phyloP scores from a whole-genome alignment of 2,329 filamentous ascomycete genomes.

The Xylariaceae sp. region DNA sequence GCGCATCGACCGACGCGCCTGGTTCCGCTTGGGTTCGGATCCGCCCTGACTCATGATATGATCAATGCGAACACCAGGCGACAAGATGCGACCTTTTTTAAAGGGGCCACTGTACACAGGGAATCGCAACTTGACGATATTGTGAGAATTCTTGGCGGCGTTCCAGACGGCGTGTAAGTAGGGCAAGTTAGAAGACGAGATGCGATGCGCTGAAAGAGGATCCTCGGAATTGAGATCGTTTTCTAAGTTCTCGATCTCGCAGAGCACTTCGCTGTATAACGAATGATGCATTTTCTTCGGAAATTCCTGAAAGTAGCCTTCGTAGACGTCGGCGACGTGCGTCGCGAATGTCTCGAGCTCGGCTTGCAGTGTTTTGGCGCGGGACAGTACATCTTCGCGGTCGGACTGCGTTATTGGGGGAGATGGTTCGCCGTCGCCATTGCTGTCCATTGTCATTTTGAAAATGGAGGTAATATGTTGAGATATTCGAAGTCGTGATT shows the following conservation, averaged over 20 bases:
- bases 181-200: constrained; percentile 28
- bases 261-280: constrained; percentile 22
- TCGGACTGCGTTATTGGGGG: neutral
- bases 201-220: constrained; percentile 21
- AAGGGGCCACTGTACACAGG: constrained; percentile 25
- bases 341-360: constrained; percentile 25
- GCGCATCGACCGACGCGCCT: constrained; percentile 19
- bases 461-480: neutral
- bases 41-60: constrained; percentile 25
- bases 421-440: neutral
- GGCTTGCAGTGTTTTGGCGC: constrained; percentile 20
- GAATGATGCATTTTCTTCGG: constrained; percentile 25
- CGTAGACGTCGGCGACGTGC: constrained; percentile 25
- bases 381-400: constrained; percentile 2
- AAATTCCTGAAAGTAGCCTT: constrained; percentile 28
- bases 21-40: constrained; percentile 23
- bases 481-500: too few relatives aligned
- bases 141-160: constrained; percentile 27
- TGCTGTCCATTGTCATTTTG: constrained; percentile 4
- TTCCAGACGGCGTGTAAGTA: constrained; percentile 31
- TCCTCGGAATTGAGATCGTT: constrained; percentile 20
- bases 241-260: constrained; percentile 24
- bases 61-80: constrained; percentile 28
- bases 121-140: constrained; percentile 30
- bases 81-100: constrained; percentile 24